A percentile compares a stretch with the other conserved stretches of the same genome.
These are phyloP conservation scores for Trichoderma sp. DNA, from an alignment of 2,329 filamentous ascomycete species.

Conservation along the genomic window DNA sequence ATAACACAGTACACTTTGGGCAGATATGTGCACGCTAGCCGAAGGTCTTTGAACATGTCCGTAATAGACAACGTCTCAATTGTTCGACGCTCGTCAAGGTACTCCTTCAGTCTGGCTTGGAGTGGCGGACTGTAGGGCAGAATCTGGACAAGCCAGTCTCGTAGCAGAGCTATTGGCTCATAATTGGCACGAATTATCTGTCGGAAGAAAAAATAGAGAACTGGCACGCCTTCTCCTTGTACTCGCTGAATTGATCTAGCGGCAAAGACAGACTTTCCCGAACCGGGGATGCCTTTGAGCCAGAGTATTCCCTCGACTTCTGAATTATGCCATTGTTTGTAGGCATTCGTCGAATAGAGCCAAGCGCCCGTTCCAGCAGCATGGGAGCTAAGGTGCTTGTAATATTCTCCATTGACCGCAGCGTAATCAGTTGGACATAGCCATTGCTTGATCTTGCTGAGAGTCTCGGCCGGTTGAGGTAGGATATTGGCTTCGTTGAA, in stretches of 20 bases:
- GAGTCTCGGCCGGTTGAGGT: constrained; percentile 19
- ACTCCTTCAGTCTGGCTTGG: constrained; percentile 24
- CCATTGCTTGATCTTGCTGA: constrained; percentile 29
- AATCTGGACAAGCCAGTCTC: constrained; percentile 36
- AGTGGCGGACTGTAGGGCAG: constrained; percentile 31
- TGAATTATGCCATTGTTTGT: constrained; percentile 21
- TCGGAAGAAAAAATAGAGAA: constrained; percentile 40
- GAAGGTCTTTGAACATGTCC: constrained; percentile 32
- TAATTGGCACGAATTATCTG: constrained; percentile 38
- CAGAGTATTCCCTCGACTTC: constrained; percentile 26
- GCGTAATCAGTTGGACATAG: constrained; percentile 30
- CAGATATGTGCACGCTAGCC: constrained; percentile 24
- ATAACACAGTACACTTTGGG: constrained; percentile 37
- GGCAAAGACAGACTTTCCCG: constrained; percentile 37
- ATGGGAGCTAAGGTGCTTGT: constrained; percentile 26
- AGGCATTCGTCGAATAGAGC: constrained; percentile 20
- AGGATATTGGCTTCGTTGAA: background rate
- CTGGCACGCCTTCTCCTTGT: constrained; percentile 18
- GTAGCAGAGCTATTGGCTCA: constrained; percentile 28
- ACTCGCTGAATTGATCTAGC: constrained; percentile 26
- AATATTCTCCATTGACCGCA: constrained; percentile 26
- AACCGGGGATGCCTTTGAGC: constrained; percentile 38
- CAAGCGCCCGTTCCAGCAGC: constrained; percentile 24
- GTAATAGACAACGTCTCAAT: constrained; percentile 19
- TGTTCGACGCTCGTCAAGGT: background rate